phyloP scores from a whole-genome alignment of 2,329 filamentous ascomycete genomes.

The Ophiostoma populinum region DNA sequence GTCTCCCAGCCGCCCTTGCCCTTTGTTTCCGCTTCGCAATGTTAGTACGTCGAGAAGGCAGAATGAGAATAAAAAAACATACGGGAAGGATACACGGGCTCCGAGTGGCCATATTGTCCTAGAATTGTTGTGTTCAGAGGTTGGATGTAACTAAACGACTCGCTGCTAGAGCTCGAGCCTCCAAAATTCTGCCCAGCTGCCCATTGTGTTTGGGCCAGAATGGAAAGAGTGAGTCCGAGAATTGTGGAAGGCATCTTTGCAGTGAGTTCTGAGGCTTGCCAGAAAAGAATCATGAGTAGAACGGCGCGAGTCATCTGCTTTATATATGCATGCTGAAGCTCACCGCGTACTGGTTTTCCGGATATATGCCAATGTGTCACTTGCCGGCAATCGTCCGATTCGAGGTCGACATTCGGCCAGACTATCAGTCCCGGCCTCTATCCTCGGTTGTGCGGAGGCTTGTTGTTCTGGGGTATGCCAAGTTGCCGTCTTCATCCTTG shows the following conservation, averaged over 20 bases:
- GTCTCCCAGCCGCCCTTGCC: constrained; percentile 1
- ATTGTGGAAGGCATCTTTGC: not conserved
- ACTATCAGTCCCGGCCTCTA: too few species aligned
- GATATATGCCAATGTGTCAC: too few species aligned
- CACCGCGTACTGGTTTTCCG: too few species aligned
- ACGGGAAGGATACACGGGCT: not conserved
- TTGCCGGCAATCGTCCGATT: too few species aligned
- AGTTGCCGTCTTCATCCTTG: too few species aligned
- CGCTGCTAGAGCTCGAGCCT: not conserved
- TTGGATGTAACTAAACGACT: not conserved
- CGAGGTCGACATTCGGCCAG: too few species aligned
- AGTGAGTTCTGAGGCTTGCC: too few species aligned
- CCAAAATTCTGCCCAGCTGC: not conserved
- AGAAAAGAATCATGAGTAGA: too few species aligned
- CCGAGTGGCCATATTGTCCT: not conserved
- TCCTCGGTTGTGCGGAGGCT: too few species aligned
- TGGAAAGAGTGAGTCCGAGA: constrained; percentile 1
- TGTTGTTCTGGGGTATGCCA: too few species aligned
- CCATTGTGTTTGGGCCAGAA: not conserved
- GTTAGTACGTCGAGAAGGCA: not conserved
- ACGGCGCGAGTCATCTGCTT: too few species aligned
- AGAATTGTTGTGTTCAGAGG: not conserved
- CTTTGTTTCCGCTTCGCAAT: not conserved
- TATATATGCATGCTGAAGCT: too few species aligned
- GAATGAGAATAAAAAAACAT: not conserved